Base-by-base conservation (phyloP, 75 land plant species). In the Isoetes taiwanensis region DNA sequence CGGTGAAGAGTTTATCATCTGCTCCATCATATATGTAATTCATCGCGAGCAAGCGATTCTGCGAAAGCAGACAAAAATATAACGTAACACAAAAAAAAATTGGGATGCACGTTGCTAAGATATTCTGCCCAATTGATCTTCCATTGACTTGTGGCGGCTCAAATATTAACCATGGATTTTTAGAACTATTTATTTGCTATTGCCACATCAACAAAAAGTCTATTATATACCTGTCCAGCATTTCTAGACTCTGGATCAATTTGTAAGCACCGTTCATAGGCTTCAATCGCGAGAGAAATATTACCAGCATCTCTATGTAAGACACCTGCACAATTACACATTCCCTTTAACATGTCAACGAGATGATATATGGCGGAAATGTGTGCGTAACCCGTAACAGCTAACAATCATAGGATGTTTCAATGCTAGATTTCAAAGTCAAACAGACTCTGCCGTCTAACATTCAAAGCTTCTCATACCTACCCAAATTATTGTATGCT, bases 191-290 rank as follows among this genome's bases (percentile, higher is more conserved):
- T 14, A 10, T 37, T 9, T 37, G 9, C 39, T 37, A 1, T 16
- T 2, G 52, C 12, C 46, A 28, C 9, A 32, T 6, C 32, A n/a
- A 14, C n/a, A 63, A 11, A 63, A 16, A 19, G 20, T 31, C 24
- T 3, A 1, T 10, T 10, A 30, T 40, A 43, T 71, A 93, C 98
- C 96, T 94, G 96, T 55, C 99, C 99, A 54, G 99, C 99, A 84
- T 94, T 94, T 26, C 99, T 86, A 58, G 99, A 94, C 64, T 94
- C 96, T 24, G 99, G 90, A 72, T 94, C 99, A 28, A 94, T 81
- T 28, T 76, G 88, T 29, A 94, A 76, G 68, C 99, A 94, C 31
- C 75, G 85, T 57, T 94, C 99, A 70, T 94, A 94, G 60, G 99
- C 99, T 50, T 88, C 90, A 32, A 94, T 78, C 8, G 99, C 86